Evolutionary conservation across 768 basidiomycete genomes (phyloP).

Genomic region (Strobilomyces echinocephalus): DNA sequence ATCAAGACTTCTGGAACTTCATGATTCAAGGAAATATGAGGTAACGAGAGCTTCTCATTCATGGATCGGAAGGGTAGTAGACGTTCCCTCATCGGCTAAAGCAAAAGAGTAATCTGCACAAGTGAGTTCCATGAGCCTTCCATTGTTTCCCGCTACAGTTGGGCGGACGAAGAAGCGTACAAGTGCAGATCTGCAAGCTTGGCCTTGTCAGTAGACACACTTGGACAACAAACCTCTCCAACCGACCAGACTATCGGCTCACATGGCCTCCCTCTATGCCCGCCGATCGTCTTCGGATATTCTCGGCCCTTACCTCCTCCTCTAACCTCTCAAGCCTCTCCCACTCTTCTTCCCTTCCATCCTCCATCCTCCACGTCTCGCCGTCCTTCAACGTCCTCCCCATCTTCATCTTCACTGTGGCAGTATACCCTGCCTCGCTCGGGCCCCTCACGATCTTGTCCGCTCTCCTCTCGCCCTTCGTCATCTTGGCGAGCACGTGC

Average conservation of each 20-base stretch:
- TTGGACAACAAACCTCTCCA: conserved; percentile 2
- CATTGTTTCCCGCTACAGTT: too few relatives aligned
- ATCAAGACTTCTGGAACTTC: not conserved
- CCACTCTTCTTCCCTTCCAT: conserved; percentile 25
- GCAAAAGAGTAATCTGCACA: too few relatives aligned
- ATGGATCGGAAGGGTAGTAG: not conserved
- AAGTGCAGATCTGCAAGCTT: not conserved
- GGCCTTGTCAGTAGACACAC: not conserved
- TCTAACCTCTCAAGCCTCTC: conserved; percentile 26
- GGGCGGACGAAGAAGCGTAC: too few relatives aligned
- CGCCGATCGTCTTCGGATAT: conserved; percentile 15
- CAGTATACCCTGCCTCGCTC: conserved; percentile 69
- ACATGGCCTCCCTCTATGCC: not conserved
- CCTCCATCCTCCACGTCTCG: conserved; percentile 33
- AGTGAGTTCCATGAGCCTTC: too few relatives aligned
- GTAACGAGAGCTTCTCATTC: not conserved
- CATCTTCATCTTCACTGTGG: conserved; percentile 51
- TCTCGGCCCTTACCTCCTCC: conserved; percentile 28
- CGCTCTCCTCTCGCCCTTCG: conserved; percentile 38
- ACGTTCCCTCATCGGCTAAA: not conserved
- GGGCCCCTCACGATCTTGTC: conserved; percentile 50
- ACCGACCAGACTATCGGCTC: not conserved
- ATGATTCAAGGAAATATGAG: not conserved
- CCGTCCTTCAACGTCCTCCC: conserved; percentile 45
- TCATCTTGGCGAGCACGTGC: conserved; percentile 51